Evolutionary conservation across 495 filamentous ascomycete species (phyloP).

Genomic region (Viridothelium virens): DNA sequence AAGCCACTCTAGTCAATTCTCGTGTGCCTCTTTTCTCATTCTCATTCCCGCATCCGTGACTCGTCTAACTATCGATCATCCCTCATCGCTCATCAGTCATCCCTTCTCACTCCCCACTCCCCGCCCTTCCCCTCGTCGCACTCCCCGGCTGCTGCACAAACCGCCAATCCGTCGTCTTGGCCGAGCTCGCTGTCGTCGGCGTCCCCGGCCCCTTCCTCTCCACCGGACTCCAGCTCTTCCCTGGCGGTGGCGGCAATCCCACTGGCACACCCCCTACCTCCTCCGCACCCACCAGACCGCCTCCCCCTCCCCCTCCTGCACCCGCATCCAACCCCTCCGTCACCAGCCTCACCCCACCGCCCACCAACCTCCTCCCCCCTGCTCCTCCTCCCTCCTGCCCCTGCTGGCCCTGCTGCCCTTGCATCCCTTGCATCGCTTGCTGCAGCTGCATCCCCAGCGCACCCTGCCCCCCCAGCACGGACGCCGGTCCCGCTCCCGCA

Average conservation of each 20-base stretch:
- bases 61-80: background rate
- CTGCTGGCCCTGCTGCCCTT: no score
- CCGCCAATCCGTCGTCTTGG: conserved; percentile 10
- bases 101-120: conserved; percentile 2
- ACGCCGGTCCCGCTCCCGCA: conserved; percentile 12
- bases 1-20: no score
- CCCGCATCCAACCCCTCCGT: conserved; percentile 21
- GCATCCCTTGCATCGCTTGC: conserved; percentile 13
- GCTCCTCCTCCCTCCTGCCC: conserved; percentile 18
- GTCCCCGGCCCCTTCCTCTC: conserved; percentile 8
- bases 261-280: conserved; percentile 21
- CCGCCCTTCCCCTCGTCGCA: background rate
- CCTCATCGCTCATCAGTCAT: background rate
- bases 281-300: conserved; percentile 23
- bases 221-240: conserved; percentile 11
- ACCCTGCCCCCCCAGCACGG: conserved; percentile 19
- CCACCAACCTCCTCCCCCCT: conserved; percentile 10
- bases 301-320: conserved; percentile 10
- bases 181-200: conserved; percentile 7
- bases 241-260: background rate
- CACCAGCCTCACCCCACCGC: conserved; percentile 31
- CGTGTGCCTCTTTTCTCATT: background rate
- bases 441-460: conserved; percentile 12
- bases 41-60: background rate
- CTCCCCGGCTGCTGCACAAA: conserved; percentile 5